Evolutionary conservation across 2,329 filamentous ascomycete genomes (phyloP), one percentile per base, ranked within the genome.

Genomic region (Arthrobotrys musiformis): DNA sequence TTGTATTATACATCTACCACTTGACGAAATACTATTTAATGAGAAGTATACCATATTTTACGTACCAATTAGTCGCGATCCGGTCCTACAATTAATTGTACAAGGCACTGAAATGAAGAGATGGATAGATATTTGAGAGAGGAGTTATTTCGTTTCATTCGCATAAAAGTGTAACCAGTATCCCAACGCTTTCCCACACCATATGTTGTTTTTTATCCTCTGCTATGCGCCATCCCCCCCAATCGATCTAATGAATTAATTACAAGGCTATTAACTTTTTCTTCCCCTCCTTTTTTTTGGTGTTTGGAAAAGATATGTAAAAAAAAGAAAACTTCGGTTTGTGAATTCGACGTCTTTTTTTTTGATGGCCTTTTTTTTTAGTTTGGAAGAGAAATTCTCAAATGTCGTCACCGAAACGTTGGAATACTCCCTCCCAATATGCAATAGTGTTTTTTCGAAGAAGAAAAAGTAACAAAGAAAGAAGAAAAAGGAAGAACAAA

Each of bases 71-170:
- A n/a, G 13, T 13, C 2, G 11, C 17, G 13, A 42, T 13, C 19
- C 2, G 1, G 4, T n/a, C 28, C 24, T 30, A 30, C 19, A 15
- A 28, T 1, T 28, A 42, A 17, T 17, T 37, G 13, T 37, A 4
- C 33, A 11, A 11, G 33, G 33, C 2, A 37, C 13, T 2, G 8
- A 40, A 15, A 15, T 40, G 35, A 40, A 2, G 13, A 40, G 15
- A 2, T 15, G 7, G 35, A 15, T 40, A n/a, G 2, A 40, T 44
- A 6, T 13, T 40, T 5, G 17, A 40, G 61, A 50, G 44, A 37
- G 33, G 61, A 64, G 61, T 64, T 37, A 56, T 56, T 56, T 56
- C 28, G 17, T 56, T n/a, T 64, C 35, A 37, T 52, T 64, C 40
- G 61, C 33, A 22, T 40, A 35, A 19, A 44, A 50, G 19, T 58